Evolutionary conservation across 2,329 filamentous ascomycete genomes (phyloP).

Genomic region (Pleochaeta shiraiana): DNA sequence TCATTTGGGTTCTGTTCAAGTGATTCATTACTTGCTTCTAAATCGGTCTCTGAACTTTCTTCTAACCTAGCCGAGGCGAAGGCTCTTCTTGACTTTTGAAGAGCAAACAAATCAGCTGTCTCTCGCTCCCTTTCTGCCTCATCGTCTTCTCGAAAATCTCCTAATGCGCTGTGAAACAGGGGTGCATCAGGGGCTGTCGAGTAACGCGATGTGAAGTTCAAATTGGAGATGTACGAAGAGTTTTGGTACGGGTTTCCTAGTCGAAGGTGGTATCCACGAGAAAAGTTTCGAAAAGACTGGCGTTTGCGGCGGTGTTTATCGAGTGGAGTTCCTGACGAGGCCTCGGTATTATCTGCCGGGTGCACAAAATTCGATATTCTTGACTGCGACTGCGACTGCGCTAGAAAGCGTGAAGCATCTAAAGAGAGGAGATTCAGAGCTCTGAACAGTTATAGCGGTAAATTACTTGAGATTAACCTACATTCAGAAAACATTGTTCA

Average conservation of each 20-base stretch:
- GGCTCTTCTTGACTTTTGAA: constrained; percentile 74
- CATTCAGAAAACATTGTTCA: constrained; percentile 24
- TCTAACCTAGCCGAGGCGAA: constrained; percentile 68
- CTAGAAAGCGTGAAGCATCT: constrained; percentile 95
- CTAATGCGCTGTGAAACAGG: constrained; percentile 79
- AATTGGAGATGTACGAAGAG: constrained; percentile 29
- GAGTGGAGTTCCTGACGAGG: constrained; percentile 18
- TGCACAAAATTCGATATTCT: constrained; percentile 55
- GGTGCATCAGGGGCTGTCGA: constrained; percentile 57
- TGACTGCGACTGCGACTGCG: constrained; percentile 93
- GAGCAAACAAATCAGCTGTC: constrained; percentile 79
- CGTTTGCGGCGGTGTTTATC: constrained; percentile 15
- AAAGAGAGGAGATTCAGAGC: constrained; percentile 3
- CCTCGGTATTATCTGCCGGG: constrained; percentile 26
- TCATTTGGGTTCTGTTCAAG: constrained; percentile 31
- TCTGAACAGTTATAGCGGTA: neutral
- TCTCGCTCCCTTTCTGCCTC: constrained; percentile 79
- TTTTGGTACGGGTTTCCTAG: constrained; percentile 60
- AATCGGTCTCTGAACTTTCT: constrained; percentile 68
- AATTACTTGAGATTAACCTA: constrained; percentile 9
- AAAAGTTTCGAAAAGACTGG: constrained; percentile 12
- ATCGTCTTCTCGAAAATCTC: constrained; percentile 84
- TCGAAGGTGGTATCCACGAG: constrained; percentile 14
- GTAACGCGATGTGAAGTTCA: constrained; percentile 61
- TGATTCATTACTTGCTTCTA: constrained; percentile 37